These are phyloP conservation scores for Lactarius pseudohatsudake DNA, from an alignment of 768 basidiomycete genomes.

Conservation along the genomic window DNA sequence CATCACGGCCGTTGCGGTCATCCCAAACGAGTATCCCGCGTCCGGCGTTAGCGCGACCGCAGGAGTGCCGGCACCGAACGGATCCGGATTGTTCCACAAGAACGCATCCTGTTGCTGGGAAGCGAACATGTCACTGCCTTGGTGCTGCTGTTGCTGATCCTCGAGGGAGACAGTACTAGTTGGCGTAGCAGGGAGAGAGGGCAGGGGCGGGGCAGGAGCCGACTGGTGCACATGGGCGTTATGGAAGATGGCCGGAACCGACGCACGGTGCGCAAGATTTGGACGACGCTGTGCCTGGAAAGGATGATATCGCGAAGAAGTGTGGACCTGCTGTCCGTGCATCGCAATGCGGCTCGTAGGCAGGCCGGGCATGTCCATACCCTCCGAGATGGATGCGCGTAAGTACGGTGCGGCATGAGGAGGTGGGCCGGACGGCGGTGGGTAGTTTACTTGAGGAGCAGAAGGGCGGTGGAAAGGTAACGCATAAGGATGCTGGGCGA, in stretches of 20 bases:
- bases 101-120: conserved; percentile 18
- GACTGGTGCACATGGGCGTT: not conserved
- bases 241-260: conserved; percentile 25
- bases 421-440: conserved; percentile 22
- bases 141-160: conserved; percentile 18
- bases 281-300: conserved; percentile 25
- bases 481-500: conserved; percentile 20
- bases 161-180: conserved; percentile 13
- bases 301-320: conserved; percentile 17
- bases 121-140: not conserved
- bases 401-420: conserved; percentile 20
- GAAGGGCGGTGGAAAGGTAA: conserved; percentile 16
- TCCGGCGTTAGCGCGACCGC: conserved; percentile 23
- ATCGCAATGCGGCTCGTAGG: conserved; percentile 13
- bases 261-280: conserved; percentile 27
- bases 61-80: conserved; percentile 16
- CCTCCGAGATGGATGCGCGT: conserved; percentile 25
- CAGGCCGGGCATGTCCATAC: conserved; percentile 23
- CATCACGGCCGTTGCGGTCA: not conserved
- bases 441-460: conserved; percentile 8
- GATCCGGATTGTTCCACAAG: conserved; percentile 27
- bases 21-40: conserved; percentile 28
- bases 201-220: conserved; percentile 12
- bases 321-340: conserved; percentile 5
- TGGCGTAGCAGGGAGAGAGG: conserved; percentile 12